These are phyloP conservation scores for Colletotrichum destructivum DNA, from an alignment of 2,329 filamentous ascomycete species.

Conservation along the genomic window DNA sequence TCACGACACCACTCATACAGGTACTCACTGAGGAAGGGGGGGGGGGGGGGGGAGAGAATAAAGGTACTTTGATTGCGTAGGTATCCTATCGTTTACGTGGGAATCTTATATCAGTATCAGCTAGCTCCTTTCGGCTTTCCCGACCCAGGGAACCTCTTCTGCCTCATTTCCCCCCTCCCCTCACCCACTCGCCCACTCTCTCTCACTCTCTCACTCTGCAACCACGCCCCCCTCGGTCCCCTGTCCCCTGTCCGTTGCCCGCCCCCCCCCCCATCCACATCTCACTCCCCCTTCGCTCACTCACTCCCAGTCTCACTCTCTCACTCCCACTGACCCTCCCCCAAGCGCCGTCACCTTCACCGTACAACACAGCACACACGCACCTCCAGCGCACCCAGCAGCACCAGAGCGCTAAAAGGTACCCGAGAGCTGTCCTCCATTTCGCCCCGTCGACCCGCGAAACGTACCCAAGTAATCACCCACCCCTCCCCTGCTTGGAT, in stretches of 20 bases:
- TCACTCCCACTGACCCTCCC: too few species aligned
- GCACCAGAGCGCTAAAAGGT: conserved; percentile 16
- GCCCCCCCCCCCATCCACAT: not conserved
- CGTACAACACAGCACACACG: too few species aligned
- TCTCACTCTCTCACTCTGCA: not conserved
- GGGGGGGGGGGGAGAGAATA: too few species aligned
- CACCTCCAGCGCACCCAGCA: not conserved
- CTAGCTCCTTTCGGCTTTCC: conserved; percentile 29
- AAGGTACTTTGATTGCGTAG: too few species aligned
- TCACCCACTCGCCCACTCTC: too few species aligned
- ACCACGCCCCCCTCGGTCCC: not conserved
- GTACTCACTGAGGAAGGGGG: too few species aligned
- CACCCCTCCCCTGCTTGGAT: too few species aligned
- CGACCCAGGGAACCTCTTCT: conserved; percentile 25
- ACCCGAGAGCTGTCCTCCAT: conserved; percentile 15
- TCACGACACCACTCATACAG: too few species aligned
- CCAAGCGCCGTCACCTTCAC: too few species aligned
- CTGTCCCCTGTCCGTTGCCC: not conserved
- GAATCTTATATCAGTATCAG: not conserved
- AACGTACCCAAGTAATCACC: conserved; percentile 7
- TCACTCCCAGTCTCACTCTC: not conserved
- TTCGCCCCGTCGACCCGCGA: conserved; percentile 14
- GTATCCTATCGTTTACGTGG: not conserved
- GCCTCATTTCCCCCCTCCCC: not conserved
- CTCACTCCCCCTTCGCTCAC: not conserved